Percentiles rank a stretch among this genome's conserved stretches.
These are phyloP conservation scores for Panicum virgatum DNA, from an alignment of 202 grass and related monocot species.

Conservation along the genomic window DNA sequence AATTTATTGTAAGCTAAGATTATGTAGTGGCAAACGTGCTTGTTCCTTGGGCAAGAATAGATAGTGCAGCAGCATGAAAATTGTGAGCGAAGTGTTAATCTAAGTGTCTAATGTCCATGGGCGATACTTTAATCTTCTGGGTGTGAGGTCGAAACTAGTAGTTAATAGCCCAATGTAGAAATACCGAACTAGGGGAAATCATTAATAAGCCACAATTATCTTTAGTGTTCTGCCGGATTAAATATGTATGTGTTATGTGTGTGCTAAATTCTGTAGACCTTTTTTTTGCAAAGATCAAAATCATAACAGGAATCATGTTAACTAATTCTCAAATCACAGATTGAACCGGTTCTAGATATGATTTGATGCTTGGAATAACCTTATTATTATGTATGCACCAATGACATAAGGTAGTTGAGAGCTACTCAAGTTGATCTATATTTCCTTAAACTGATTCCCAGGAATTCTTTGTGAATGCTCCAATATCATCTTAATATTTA, in stretches of 20 bases:
- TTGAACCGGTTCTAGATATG: background rate
- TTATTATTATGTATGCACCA: conserved; percentile 11
- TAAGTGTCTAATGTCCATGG: background rate
- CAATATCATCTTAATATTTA: background rate
- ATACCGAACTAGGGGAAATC: background rate
- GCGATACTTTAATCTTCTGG: background rate
- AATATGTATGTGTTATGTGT: background rate
- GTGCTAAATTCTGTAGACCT: background rate
- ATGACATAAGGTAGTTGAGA: conserved; percentile 4
- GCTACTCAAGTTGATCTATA: background rate
- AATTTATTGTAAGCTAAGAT: background rate
- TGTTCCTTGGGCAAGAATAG: background rate
- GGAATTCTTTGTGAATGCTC: background rate
- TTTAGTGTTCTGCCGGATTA: background rate
- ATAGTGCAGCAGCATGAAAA: background rate
- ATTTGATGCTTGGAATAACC: background rate
- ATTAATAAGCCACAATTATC: background rate
- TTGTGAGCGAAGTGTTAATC: background rate
- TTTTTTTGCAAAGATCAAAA: background rate
- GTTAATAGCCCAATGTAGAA: background rate
- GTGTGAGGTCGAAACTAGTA: background rate
- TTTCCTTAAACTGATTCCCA: background rate
- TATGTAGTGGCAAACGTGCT: background rate
- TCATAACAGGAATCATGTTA: background rate
- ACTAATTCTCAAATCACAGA: background rate